Percentiles rank a stretch among this genome's conserved stretches.
These are phyloP conservation scores for Taphrina wiesneri DNA, from an alignment of 1,139 yeast genomes.

Conservation along the genomic window DNA sequence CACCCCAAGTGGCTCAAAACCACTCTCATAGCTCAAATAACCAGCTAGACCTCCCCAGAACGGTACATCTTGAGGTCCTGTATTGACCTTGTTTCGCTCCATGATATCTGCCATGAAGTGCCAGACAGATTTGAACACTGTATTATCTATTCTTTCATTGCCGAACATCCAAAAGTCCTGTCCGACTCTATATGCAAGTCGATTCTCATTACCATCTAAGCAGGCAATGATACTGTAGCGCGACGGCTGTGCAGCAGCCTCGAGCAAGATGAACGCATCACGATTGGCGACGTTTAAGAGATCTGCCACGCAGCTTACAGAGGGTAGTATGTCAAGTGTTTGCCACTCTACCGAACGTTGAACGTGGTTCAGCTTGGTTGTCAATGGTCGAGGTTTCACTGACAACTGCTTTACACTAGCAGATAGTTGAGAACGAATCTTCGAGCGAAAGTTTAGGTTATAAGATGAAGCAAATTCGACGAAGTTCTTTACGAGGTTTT, in stretches of 20 bases:
- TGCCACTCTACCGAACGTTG: background rate
- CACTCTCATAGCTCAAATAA: conserved; percentile 71
- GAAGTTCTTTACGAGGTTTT: conserved; percentile 61
- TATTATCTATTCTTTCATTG: background rate
- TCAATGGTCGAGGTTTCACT: background rate
- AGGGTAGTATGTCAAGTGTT: background rate
- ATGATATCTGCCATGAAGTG: conserved; percentile 55
- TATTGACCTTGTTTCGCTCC: conserved; percentile 43
- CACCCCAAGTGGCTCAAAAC: conserved; percentile 29
- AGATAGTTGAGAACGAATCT: background rate
- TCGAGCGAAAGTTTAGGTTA: conserved; percentile 27
- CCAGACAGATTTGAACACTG: conserved; percentile 49
- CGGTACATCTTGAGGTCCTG: conserved; percentile 52
- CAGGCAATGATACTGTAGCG: conserved; percentile 46
- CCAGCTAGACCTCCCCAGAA: conserved; percentile 91
- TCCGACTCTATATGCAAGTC: conserved; percentile 10
- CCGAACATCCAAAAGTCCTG: conserved; percentile 39
- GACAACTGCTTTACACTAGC: background rate
- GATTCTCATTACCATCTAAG: background rate
- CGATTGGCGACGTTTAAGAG: background rate
- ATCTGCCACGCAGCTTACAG: conserved; percentile 3
- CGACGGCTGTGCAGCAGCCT: conserved; percentile 80
- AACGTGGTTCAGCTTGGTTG: background rate
- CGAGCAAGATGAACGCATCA: conserved; percentile 55
- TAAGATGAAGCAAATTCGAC: conserved; percentile 53